A percentile compares a stretch with the other conserved stretches of the same genome.
Conservation (phyloP, 257 asterid species). For the Schizonepeta tenuifolia region DNA sequence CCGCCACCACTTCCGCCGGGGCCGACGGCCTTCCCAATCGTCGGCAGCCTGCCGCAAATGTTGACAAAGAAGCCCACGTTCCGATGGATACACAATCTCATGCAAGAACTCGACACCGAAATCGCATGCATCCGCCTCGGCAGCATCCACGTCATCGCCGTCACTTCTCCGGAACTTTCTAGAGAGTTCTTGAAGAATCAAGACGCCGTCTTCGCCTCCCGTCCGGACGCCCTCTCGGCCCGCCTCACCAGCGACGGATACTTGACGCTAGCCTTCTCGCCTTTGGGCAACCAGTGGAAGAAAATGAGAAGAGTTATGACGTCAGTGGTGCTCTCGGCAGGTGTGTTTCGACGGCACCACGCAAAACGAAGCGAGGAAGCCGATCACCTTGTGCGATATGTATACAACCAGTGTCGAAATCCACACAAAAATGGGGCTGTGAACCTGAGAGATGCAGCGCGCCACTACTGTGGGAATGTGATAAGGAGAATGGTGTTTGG, state of each 20-base stretch:
- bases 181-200: conserved; percentile 38
- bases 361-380: conserved; percentile 33
- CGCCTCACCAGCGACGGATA: conserved; percentile 21
- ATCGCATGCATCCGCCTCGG: conserved; percentile 39
- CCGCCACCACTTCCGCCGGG: conserved; percentile 20
- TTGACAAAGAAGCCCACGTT: conserved; percentile 20
- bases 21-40: conserved; percentile 14
- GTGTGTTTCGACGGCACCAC: conserved; percentile 12
- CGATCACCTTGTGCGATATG: conserved; percentile 29
- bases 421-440: background rate
- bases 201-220: conserved; percentile 27
- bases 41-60: conserved; percentile 34
- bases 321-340: conserved; percentile 32
- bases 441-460: conserved; percentile 27
- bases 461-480: conserved; percentile 35
- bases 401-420: conserved; percentile 1
- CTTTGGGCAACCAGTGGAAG: conserved; percentile 34
- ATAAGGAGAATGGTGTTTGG: conserved; percentile 25
- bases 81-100: conserved; percentile 32
- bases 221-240: conserved; percentile 30
- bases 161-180: conserved; percentile 40
- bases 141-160: conserved; percentile 23
- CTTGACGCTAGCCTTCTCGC: background rate
- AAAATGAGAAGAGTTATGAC: conserved; percentile 38
- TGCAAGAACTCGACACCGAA: conserved; percentile 33